These are phyloP conservation scores for Trichomonas vaginalis DNA, from an alignment of 208 protist species.

Conservation along the genomic window DNA sequence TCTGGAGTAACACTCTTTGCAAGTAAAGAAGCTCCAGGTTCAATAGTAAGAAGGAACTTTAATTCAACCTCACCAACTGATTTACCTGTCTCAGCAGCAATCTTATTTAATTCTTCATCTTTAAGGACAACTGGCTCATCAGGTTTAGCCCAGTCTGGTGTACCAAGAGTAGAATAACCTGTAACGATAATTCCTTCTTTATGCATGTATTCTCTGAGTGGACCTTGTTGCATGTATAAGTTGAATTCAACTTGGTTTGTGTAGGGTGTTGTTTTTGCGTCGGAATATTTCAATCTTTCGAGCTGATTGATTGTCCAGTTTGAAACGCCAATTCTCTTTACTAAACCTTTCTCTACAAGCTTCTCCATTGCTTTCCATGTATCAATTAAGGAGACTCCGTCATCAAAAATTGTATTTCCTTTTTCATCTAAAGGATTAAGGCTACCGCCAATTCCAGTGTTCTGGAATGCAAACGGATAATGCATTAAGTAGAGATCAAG, in stretches of 20 bases:
- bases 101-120: background rate
- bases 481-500: constrained; percentile 84
- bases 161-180: background rate
- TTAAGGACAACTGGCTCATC: background rate
- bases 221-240: background rate
- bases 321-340: constrained; percentile 44
- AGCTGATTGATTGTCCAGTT: constrained; percentile 24
- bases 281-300: background rate
- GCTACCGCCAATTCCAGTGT: background rate
- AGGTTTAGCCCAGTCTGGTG: background rate
- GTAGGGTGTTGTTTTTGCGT: background rate
- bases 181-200: background rate
- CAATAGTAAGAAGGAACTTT: background rate
- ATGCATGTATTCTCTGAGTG: background rate
- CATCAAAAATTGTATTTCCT: background rate
- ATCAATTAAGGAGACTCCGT: constrained; percentile 28
- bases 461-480: constrained; percentile 56
- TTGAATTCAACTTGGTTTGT: background rate
- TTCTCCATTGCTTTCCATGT: constrained; percentile 52
- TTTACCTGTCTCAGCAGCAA: background rate
- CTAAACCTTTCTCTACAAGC: constrained; percentile 37
- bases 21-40: background rate
- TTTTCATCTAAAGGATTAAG: constrained; percentile 19
- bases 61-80: background rate
- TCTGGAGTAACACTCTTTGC: background rate